Percentiles rank a stretch among this genome's conserved stretches.
These are phyloP conservation scores for Dissophora globulifera DNA, from an alignment of 192 early-diverging fungal genomes.

Conservation along the genomic window DNA sequence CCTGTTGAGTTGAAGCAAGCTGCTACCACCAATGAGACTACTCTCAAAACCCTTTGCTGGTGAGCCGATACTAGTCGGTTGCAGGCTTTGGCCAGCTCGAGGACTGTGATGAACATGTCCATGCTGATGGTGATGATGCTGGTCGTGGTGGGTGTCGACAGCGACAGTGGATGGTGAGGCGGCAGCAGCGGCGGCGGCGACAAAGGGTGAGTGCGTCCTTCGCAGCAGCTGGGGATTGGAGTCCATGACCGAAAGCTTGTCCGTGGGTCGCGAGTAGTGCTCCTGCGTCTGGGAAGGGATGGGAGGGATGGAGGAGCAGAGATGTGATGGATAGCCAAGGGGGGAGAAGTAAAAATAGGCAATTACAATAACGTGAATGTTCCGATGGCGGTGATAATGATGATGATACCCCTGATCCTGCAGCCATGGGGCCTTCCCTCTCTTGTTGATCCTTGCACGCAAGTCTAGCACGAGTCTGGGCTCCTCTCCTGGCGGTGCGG, in stretches of 20 bases:
- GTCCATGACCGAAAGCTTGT: conserved; percentile 22
- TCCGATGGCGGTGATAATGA: too few species aligned
- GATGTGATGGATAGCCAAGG: not conserved
- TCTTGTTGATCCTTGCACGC: too few species aligned
- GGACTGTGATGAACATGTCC: conserved; percentile 11
- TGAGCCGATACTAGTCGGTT: conserved; percentile 19
- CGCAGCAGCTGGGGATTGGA: conserved; percentile 30
- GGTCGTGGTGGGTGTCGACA: conserved; percentile 16
- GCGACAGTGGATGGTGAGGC: conserved; percentile 22
- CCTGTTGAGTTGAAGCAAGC: conserved; percentile 23
- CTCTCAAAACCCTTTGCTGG: conserved; percentile 1
- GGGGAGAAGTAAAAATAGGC: too few species aligned
- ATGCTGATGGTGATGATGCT: conserved; percentile 19
- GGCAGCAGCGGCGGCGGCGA: conserved; percentile 24
- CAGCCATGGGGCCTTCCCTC: too few species aligned
- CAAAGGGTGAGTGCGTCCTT: conserved; percentile 48
- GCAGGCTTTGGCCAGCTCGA: conserved; percentile 3
- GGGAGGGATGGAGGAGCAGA: not conserved
- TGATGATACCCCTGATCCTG: too few species aligned
- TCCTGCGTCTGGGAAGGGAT: too few species aligned
- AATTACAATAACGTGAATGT: too few species aligned
- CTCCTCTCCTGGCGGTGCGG: too few species aligned
- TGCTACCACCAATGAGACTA: conserved; percentile 5
- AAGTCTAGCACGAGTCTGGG: too few species aligned
- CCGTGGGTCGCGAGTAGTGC: not conserved